Evolutionary conservation across 1,284 basidiomycete genomes (phyloP).

Genomic region (Microbotryum silenes-acaulis): DNA sequence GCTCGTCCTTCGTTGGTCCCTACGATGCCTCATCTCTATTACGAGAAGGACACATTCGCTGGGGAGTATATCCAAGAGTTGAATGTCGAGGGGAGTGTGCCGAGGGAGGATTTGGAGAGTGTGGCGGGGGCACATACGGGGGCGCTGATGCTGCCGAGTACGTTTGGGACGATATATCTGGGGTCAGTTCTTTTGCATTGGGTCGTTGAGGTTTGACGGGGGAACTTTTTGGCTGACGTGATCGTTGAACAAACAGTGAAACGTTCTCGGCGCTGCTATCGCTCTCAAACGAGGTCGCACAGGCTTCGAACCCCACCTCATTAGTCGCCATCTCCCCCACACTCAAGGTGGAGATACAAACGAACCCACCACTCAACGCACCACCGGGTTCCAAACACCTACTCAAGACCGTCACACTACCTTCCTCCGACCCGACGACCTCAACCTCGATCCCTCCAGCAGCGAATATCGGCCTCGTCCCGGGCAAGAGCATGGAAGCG

Average conservation of each 20-base stretch:
- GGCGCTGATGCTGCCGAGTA: slow-evolving; percentile 6
- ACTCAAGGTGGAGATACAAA: slow-evolving; percentile 38
- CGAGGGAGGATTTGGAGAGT: not conserved
- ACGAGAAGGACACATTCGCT: not conserved
- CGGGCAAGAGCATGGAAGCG: slow-evolving; percentile 30
- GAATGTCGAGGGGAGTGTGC: too few relatives aligned
- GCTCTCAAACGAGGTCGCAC: slow-evolving; percentile 35
- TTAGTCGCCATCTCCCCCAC: slow-evolving; percentile 24
- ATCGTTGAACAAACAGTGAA: slow-evolving; percentile 26
- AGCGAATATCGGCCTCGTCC: slow-evolving; percentile 3
- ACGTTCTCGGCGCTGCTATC: slow-evolving; percentile 37
- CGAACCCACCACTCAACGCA: slow-evolving; percentile 1
- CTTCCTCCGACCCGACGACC: not conserved
- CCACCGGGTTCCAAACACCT: not conserved
- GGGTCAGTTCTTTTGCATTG: slow-evolving; percentile 3
- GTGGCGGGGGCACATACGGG: not conserved
- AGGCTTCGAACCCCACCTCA: slow-evolving; percentile 28
- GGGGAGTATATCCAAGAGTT: too few relatives aligned
- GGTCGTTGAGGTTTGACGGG: not conserved
- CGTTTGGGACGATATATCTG: slow-evolving; percentile 20
- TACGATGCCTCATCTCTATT: not conserved
- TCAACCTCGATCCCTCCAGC: slow-evolving; percentile 4
- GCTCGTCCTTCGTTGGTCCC: slow-evolving; percentile 7
- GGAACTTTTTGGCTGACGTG: not conserved
- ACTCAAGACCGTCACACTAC: not conserved